Evolutionary conservation across 2,329 filamentous ascomycete genomes (phyloP).

Genomic region (Claviceps sp.): DNA sequence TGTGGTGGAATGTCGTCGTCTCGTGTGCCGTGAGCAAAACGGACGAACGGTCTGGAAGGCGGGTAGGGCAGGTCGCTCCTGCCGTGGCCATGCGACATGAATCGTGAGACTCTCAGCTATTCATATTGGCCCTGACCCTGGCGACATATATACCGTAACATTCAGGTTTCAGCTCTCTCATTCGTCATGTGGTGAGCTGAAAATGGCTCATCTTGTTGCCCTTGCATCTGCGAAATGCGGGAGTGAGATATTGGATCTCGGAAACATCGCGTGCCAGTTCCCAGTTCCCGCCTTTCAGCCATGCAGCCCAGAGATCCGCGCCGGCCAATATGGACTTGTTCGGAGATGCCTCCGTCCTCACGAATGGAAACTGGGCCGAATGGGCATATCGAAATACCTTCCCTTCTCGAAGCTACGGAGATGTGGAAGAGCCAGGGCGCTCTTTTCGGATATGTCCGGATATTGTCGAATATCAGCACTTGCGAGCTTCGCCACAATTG

Average conservation of each 20-base stretch:
- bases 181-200: neutral
- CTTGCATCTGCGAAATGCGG: neutral
- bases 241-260: neutral
- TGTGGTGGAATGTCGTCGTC: neutral
- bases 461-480: no score
- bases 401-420: no score
- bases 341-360: no score
- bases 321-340: no score
- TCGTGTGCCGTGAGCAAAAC: neutral
- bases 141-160: neutral
- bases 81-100: neutral
- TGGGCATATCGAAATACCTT: no score
- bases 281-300: neutral
- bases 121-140: neutral
- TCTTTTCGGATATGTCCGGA: no score
- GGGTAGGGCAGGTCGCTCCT: neutral
- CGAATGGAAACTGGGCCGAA: no score
- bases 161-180: neutral
- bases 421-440: no score
- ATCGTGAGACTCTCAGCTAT: neutral
- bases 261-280: neutral
- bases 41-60: constrained; percentile 1
- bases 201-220: neutral
- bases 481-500: no score
- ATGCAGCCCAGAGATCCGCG: neutral